phyloP scores from a whole-genome alignment of 2,329 filamentous ascomycete species.

The Fusarium drepaniforme region DNA sequence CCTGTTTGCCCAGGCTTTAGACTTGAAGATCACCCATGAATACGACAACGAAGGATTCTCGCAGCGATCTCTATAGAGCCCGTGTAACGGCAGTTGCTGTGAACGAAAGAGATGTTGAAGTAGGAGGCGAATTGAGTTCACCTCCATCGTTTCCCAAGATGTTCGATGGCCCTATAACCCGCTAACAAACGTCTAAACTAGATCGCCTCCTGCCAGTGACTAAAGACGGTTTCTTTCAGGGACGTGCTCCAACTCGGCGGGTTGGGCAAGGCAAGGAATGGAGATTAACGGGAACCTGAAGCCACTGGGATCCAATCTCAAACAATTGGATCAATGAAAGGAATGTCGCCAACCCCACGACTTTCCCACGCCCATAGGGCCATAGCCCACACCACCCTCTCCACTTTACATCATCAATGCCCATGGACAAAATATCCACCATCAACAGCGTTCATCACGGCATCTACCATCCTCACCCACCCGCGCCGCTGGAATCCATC shows the following conservation, averaged over 20 bases:
- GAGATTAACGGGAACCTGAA: neutral
- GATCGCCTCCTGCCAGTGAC: neutral
- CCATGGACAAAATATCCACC: constrained; percentile 23
- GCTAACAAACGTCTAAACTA: constrained; percentile 5
- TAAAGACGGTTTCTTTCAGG: neutral
- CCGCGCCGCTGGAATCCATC: neutral
- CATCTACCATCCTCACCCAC: constrained; percentile 3
- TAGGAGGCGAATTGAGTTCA: neutral
- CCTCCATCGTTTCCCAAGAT: neutral
- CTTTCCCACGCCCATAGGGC: constrained; percentile 33
- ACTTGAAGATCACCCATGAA: constrained; percentile 11
- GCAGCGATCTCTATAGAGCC: neutral
- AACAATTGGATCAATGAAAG: neutral
- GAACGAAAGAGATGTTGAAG: neutral
- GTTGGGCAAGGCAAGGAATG: neutral
- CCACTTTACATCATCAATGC: constrained; percentile 37
- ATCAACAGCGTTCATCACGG: constrained; percentile 18
- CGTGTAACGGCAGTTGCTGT: neutral
- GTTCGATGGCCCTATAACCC: neutral
- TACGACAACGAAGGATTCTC: neutral
- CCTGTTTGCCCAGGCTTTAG: constrained; percentile 30
- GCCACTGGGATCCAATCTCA: neutral
- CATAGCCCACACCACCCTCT: constrained; percentile 38
- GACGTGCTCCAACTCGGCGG: neutral
- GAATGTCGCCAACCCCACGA: constrained; percentile 12